Evolutionary conservation across 148 eudicot genomes (phyloP).

Genomic region (Cornus florida): DNA sequence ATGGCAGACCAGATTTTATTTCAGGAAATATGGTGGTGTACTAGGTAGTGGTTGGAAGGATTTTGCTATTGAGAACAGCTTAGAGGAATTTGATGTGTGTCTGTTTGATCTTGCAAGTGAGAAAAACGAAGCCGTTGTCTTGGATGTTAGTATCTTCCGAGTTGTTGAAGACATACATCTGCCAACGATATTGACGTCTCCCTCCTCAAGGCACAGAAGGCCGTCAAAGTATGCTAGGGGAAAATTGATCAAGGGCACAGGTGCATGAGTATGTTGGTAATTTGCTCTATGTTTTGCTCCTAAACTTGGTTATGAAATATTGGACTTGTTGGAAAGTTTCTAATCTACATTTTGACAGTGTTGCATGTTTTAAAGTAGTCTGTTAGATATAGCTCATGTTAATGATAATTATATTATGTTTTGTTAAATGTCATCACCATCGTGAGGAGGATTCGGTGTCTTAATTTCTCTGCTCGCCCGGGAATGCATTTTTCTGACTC

Average conservation of each 20-base stretch:
- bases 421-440: no score
- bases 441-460: no score
- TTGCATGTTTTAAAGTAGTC: no score
- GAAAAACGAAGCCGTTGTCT: constrained; percentile 6
- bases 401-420: no score
- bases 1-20: constrained; percentile 28
- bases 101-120: constrained; percentile 33
- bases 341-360: neutral
- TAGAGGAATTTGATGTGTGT: constrained; percentile 52
- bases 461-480: no score
- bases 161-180: constrained; percentile 32
- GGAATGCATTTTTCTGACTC: no score
- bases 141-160: constrained; percentile 47
- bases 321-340: neutral
- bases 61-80: constrained; percentile 38
- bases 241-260: neutral
- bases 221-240: neutral
- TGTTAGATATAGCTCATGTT: no score
- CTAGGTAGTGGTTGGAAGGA: constrained; percentile 35
- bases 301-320: neutral
- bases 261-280: neutral
- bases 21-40: neutral
- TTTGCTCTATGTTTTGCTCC: neutral
- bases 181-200: neutral
- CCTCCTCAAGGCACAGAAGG: neutral